These are phyloP conservation scores for Lichtheimia corymbifera DNA, from an alignment of 371 early-diverging fungal species.

Conservation along the genomic window DNA sequence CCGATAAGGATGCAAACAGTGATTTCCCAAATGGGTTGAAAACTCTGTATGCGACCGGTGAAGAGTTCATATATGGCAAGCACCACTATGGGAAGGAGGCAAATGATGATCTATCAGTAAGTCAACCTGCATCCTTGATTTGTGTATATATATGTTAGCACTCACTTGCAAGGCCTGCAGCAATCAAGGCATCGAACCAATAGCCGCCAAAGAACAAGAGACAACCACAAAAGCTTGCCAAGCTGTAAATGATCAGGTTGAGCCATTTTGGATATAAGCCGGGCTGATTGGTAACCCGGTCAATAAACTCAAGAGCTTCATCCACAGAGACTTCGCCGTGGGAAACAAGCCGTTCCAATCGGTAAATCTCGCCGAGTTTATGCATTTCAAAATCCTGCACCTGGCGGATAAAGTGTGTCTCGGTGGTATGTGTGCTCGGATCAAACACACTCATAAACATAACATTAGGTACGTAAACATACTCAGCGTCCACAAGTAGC, in stretches of 20 bases:
- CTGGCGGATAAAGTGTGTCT: slow-evolving; percentile 72
- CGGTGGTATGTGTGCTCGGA: slow-evolving; percentile 74
- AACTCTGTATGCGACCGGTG: slow-evolving; percentile 39
- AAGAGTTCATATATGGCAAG: slow-evolving; percentile 45
- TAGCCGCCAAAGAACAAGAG: slow-evolving; percentile 47
- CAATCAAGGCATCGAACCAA: slow-evolving; percentile 41
- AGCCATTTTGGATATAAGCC: slow-evolving; percentile 54
- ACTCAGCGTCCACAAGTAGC: slow-evolving; percentile 69
- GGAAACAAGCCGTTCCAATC: slow-evolving; percentile 50
- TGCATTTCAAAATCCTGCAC: slow-evolving; percentile 71
- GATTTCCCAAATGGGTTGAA: slow-evolving; percentile 66
- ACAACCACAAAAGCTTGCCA: slow-evolving; percentile 53
- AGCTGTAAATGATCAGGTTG: slow-evolving; percentile 49
- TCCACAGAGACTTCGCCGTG: slow-evolving; percentile 57
- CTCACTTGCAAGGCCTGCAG: slow-evolving; percentile 50
- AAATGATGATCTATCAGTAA: not conserved
- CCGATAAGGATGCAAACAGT: slow-evolving; percentile 71
- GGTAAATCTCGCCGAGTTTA: slow-evolving; percentile 60
- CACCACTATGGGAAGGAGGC: slow-evolving; percentile 22
- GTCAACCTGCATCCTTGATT: not conserved
- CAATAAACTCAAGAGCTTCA: slow-evolving; percentile 54
- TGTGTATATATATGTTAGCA: not conserved
- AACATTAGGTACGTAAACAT: slow-evolving; percentile 69
- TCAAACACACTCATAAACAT: slow-evolving; percentile 77
- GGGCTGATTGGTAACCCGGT: slow-evolving; percentile 39